Conservation (phyloP, 202 grass and related monocot species). For the Saccharum hybrid region DNA sequence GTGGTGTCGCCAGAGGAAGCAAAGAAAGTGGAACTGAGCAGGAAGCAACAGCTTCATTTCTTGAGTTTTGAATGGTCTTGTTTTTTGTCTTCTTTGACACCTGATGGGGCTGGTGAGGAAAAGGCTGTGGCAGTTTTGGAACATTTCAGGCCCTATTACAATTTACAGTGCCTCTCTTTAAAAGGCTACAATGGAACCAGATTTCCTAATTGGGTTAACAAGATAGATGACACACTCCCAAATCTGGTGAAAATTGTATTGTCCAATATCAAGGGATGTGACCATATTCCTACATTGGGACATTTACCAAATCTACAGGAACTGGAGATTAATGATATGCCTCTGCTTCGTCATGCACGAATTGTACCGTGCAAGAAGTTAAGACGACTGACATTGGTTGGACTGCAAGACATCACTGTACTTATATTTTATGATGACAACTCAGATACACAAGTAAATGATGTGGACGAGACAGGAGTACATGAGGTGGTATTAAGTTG, state of each 20-base stretch:
- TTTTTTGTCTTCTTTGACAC: too few relatives aligned
- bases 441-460: background rate
- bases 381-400: background rate
- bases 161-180: background rate
- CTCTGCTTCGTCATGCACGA: background rate
- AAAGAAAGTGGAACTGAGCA: background rate
- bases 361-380: background rate
- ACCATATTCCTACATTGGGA: background rate
- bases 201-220: too few relatives aligned
- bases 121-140: background rate
- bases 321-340: background rate
- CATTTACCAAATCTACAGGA: background rate
- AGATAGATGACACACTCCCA: background rate
- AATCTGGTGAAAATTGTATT: background rate
- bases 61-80: constrained; percentile 22
- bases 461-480: background rate
- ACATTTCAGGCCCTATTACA: background rate
- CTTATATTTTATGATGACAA: background rate
- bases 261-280: background rate
- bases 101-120: too few relatives aligned
- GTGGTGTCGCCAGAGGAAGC: background rate
- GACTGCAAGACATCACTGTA: background rate
- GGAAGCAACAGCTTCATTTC: background rate
- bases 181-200: background rate
- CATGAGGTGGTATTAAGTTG: background rate